Conservation (phyloP, 148 eudicot genomes). For the Vaccinium vitisidaea region DNA sequence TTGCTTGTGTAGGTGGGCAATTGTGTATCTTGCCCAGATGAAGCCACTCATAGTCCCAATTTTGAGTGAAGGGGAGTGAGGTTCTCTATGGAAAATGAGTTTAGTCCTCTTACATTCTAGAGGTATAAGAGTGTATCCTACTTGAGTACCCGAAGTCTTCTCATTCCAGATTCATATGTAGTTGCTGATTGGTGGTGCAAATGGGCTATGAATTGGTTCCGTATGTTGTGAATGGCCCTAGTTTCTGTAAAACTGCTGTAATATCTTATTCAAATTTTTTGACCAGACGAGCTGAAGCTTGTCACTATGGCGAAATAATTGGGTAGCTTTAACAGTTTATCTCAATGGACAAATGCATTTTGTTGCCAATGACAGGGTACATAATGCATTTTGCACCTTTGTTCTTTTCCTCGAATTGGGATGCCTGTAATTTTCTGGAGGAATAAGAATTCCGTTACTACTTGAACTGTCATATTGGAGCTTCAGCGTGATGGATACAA, state of each 20-base stretch:
- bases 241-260: conserved; percentile 17
- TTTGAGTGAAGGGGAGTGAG: conserved; percentile 72
- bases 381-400: neutral
- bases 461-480: no score
- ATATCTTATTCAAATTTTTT: neutral
- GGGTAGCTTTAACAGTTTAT: neutral
- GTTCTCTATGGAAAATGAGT: conserved; percentile 8
- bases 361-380: no score
- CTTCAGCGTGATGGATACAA: no score
- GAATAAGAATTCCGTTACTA: no score
- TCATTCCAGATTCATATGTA: conserved; percentile 40
- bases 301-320: neutral
- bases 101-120: conserved; percentile 24
- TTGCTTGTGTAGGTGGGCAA: conserved; percentile 81
- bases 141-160: conserved; percentile 20
- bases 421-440: no score
- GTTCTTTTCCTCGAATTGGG: no score
- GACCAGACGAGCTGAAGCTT: neutral
- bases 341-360: neutral
- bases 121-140: conserved; percentile 25
- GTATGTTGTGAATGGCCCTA: conserved; percentile 14
- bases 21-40: conserved; percentile 94
- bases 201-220: conserved; percentile 25
- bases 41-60: conserved; percentile 95
- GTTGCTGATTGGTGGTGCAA: conserved; percentile 24